Base-by-base conservation (phyloP, 305 asterid species). In the Fraxinus latifolia region DNA sequence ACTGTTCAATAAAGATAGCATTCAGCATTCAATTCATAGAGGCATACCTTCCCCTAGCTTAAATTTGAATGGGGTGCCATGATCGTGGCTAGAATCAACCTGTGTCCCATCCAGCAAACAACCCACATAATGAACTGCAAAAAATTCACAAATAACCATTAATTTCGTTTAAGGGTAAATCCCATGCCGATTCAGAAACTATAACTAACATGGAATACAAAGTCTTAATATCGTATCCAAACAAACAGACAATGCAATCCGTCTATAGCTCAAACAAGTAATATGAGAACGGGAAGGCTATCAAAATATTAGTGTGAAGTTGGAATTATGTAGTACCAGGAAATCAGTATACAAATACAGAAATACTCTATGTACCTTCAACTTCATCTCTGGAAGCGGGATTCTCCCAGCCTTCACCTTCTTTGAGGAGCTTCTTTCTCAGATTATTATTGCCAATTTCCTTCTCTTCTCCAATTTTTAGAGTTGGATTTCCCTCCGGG, bases 351-450 rank as follows among this genome's bases (percentile, higher is more conserved):
- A 32, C 19, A 53, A 53, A 15, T 0, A 34, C 14, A 32, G 15
- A 53, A 53, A 15, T 0, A 34, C 14, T n/a, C 0, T 27, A 2
- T 44, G 39, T 82, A 91, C 95, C 95, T 92, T 90, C 91, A 39
- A 91, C 95, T 84, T 92, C 93, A 44, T 92, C 95, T 55, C 93
- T 92, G 73, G 73, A 79, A 50, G 87, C 90, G 68, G 97, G 97
- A 76, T 84, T 83, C 21, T 90, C 94, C 91, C 89, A 89, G 25
- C 92, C 93, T 79, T 88, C 92, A n/a, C 95, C 97, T 83, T 90
- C 92, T 80, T 90, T 87, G 29, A 92, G 84, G 53, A 92, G 91
- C 82, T 92, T 90, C 95, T 90, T 91, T 88, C 87, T 92, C 85
- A 92, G 86, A 0, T 94, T 94, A 74, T 87, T 78, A 19, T 84